A percentile compares a stretch with the other conserved stretches of the same genome.
Evolutionary conservation across 352 stramenopile species (phyloP).

Genomic region (Pythium oligandrum): DNA sequence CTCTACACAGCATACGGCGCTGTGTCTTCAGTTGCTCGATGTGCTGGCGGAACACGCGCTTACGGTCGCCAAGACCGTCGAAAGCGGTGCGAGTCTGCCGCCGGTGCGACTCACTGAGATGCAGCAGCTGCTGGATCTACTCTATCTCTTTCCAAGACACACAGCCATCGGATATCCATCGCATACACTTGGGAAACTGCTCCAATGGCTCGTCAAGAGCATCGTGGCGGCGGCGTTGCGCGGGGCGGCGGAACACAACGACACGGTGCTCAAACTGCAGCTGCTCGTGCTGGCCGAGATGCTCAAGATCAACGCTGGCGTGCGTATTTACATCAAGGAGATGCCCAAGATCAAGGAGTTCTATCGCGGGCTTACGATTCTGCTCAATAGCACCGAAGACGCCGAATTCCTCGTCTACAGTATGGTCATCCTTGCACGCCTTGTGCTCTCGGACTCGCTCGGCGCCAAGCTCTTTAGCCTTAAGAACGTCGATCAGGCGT

Average conservation of each 20-base stretch:
- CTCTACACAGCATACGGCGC: slow-evolving; percentile 29
- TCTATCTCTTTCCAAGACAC: slow-evolving; percentile 49
- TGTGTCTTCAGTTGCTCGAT: slow-evolving; percentile 55
- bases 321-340: slow-evolving; percentile 75
- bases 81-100: slow-evolving; percentile 6
- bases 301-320: slow-evolving; percentile 63
- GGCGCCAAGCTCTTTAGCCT: slow-evolving; percentile 74
- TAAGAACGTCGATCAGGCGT: slow-evolving; percentile 75
- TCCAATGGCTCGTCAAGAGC: slow-evolving; percentile 56
- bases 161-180: slow-evolving; percentile 67
- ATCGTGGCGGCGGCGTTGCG: slow-evolving; percentile 40
- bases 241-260: slow-evolving; percentile 29
- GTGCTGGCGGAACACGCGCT: slow-evolving; percentile 45
- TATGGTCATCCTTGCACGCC: slow-evolving; percentile 69
- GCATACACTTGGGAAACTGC: slow-evolving; percentile 53
- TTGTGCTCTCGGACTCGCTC: slow-evolving; percentile 71
- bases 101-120: slow-evolving; percentile 5
- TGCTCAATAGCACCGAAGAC: slow-evolving; percentile 79
- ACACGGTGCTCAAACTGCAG: slow-evolving; percentile 57
- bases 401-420: slow-evolving; percentile 66
- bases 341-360: slow-evolving; percentile 78
- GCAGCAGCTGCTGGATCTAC: slow-evolving; percentile 53
- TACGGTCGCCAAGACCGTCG: slow-evolving; percentile 6
- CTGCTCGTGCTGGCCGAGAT: slow-evolving; percentile 63
- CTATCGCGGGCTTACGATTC: slow-evolving; percentile 72